Conservation (phyloP, 2,329 filamentous ascomycete genomes). For the Immersiporthe knoxdaviesiana region DNA sequence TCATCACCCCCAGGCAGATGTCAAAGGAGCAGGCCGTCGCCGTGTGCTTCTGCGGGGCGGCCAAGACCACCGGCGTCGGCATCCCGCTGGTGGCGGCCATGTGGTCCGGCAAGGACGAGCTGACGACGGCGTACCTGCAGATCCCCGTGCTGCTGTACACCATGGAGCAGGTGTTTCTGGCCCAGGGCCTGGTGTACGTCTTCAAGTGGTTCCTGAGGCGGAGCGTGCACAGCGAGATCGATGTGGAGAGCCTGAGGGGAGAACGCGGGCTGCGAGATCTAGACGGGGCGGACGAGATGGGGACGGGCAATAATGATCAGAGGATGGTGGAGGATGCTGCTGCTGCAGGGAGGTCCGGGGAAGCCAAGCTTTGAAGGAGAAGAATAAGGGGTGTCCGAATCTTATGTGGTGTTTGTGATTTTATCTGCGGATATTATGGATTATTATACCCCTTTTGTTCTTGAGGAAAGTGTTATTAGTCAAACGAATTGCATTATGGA, state of each 20-base stretch:
- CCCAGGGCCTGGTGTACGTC: slow-evolving; percentile 49
- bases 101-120: slow-evolving; percentile 60
- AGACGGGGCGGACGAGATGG: slow-evolving; percentile 4
- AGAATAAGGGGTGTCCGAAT: background rate
- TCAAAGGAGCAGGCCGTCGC: slow-evolving; percentile 66
- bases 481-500: background rate
- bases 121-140: slow-evolving; percentile 61
- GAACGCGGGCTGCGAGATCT: background rate
- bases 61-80: slow-evolving; percentile 72
- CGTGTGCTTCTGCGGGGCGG: slow-evolving; percentile 73
- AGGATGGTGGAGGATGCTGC: background rate
- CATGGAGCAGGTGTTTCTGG: slow-evolving; percentile 58
- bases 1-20: slow-evolving; percentile 55
- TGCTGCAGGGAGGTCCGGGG: background rate
- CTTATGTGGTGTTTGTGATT: background rate
- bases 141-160: slow-evolving; percentile 67
- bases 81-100: slow-evolving; percentile 71
- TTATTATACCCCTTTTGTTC: background rate
- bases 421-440: background rate
- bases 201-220: slow-evolving; percentile 50
- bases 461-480: background rate
- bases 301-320: background rate
- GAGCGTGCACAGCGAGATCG: slow-evolving; percentile 19
- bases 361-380: background rate
- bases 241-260: slow-evolving; percentile 28